Evolutionary conservation across 257 asterid species (phyloP), one percentile per base, ranked within the genome.

Genomic region (Eucommia ulmoides): DNA sequence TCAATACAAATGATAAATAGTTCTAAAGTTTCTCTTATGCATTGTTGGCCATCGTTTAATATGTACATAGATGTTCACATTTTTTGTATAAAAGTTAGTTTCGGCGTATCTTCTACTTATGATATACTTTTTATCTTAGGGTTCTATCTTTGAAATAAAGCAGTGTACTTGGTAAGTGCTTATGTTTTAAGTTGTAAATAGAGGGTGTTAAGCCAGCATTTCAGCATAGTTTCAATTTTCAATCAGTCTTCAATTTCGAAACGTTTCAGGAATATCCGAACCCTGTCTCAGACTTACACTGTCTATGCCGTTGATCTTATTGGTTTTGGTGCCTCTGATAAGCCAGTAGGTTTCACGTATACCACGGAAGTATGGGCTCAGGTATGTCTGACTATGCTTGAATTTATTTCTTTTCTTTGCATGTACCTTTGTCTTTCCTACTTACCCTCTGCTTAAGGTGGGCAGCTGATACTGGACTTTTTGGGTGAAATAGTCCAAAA

Each of bases 271-370:
- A 85, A 89, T 64, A 76, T 89, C 45, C 73, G 79, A 3, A 64
- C 74, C 0, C 67, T 89, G 20, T 85, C 93, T 64, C 82, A 68
- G 58, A 63, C 59, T 50, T 65, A 61, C 58, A 78, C 68, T 2
- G 96, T 89, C 35, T 89, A 78, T 41, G 93, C 93, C 59, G 65
- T 89, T 48, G 96, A 89, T 72, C 98, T 89, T 61, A 75, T 89
- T 46, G 96, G 96, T 35, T 89, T 89, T 65, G 98, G 98, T 64
- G 94, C 78, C 68, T 85, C 98, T 42, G 96, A 89, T 58, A 89
- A 89, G 75, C 98, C 98, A 23, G 63, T 52, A 14, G 88, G 94
- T 24, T 89, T 80, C 67, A 65, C 65, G 19, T 89, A 85, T 59
- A 44, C 94, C 58, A 85, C 75, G 91, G 96, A 85, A 70, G 20